Evolutionary conservation across 257 asterid species (phyloP).

Genomic region (Solanum clarkiae): DNA sequence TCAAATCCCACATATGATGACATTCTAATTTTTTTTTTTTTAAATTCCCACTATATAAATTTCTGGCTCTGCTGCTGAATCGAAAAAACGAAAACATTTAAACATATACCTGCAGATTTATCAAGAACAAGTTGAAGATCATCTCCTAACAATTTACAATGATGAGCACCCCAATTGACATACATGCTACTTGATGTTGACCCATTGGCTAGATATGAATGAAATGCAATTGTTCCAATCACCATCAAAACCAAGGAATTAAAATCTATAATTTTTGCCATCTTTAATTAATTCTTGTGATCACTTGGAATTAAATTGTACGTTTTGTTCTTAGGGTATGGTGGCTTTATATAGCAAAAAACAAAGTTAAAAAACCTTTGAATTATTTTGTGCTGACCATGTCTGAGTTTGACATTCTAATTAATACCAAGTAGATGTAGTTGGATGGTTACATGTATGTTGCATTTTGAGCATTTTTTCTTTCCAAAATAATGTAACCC

Average conservation of each 20-base stretch:
- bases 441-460: background rate
- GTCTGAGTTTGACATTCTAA: background rate
- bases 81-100: background rate
- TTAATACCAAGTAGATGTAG: background rate
- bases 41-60: background rate
- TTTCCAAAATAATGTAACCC: too few species aligned
- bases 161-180: background rate
- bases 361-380: background rate
- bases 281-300: background rate
- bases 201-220: background rate
- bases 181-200: background rate
- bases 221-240: background rate
- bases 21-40: background rate
- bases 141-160: background rate
- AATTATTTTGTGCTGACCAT: background rate
- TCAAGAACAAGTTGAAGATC: slow-evolving; percentile 1
- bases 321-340: background rate
- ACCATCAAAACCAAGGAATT: background rate
- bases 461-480: background rate
- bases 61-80: background rate
- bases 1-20: background rate
- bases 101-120: background rate
- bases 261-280: background rate
- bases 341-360: background rate
- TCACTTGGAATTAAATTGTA: background rate